Evolutionary conservation across 257 asterid genomes (phyloP).

Genomic region (Solanum chilense): DNA sequence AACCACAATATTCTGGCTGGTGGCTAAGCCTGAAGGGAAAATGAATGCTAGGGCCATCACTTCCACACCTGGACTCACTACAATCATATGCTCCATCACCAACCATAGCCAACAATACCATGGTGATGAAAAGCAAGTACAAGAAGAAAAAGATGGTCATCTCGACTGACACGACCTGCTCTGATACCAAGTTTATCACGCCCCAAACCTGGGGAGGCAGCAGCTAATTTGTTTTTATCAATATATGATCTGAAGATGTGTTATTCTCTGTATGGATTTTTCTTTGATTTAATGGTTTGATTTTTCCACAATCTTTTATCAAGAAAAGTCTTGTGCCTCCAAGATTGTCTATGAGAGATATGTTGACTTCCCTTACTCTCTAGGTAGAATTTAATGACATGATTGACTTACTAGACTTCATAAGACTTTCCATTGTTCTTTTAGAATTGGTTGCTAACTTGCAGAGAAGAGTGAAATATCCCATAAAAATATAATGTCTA

Average conservation of each 20-base stretch:
- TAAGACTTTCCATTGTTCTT: background rate
- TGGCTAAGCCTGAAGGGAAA: background rate
- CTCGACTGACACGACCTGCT: background rate
- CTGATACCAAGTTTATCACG: background rate
- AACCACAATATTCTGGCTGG: background rate
- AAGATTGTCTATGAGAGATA: background rate
- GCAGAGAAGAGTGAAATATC: background rate
- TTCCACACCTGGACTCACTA: background rate
- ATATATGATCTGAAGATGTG: no score
- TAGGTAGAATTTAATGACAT: no score
- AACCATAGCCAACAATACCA: background rate
- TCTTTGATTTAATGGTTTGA: background rate
- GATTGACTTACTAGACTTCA: background rate
- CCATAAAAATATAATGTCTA: background rate
- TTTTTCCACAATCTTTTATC: background rate
- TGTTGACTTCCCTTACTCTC: background rate
- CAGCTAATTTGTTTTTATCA: no score
- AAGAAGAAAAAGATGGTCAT: background rate
- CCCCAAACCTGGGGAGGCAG: background rate
- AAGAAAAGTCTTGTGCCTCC: background rate
- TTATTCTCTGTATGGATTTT: background rate
- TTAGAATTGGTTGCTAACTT: background rate
- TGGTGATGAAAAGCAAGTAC: background rate
- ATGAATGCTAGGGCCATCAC: background rate
- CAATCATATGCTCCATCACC: background rate